Conservation (phyloP, 306 rosid species). For the Citrullus amarus region DNA sequence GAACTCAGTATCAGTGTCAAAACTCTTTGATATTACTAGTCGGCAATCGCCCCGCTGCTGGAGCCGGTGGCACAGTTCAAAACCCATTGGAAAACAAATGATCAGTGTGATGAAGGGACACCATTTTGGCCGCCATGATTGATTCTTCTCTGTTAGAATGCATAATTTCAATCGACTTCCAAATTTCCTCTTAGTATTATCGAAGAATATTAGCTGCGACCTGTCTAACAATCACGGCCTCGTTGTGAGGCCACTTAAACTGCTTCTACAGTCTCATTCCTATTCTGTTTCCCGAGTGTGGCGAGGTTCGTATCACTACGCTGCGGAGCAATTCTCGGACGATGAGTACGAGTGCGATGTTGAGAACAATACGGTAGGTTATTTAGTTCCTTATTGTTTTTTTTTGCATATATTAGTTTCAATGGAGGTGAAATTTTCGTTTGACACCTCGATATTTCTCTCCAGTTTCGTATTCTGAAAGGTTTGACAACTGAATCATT, state of each 20-base stretch:
- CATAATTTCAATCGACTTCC: slow-evolving; percentile 15
- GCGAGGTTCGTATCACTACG: slow-evolving; percentile 43
- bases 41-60: background rate
- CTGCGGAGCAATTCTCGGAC: slow-evolving; percentile 84
- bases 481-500: background rate
- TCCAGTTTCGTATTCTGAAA: background rate
- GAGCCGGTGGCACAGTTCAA: background rate
- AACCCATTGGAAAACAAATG: background rate
- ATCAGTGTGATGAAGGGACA: background rate
- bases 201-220: slow-evolving; percentile 8
- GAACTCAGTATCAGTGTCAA: background rate
- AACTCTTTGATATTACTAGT: background rate
- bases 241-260: slow-evolving; percentile 10
- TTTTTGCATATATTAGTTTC: background rate
- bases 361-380: slow-evolving; percentile 43
- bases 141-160: slow-evolving; percentile 21
- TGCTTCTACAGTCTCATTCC: slow-evolving; percentile 17
- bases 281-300: slow-evolving; percentile 17
- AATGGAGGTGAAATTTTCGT: background rate
- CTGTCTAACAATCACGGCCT: background rate
- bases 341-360: slow-evolving; percentile 80
- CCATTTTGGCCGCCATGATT: slow-evolving; percentile 9
- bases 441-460: background rate
- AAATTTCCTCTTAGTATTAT: slow-evolving; percentile 16
- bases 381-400: background rate